Evolutionary conservation across 2,329 filamentous ascomycete genomes (phyloP), one percentile per base, ranked within the genome.

Genomic region (Exophiala oligosperma): DNA sequence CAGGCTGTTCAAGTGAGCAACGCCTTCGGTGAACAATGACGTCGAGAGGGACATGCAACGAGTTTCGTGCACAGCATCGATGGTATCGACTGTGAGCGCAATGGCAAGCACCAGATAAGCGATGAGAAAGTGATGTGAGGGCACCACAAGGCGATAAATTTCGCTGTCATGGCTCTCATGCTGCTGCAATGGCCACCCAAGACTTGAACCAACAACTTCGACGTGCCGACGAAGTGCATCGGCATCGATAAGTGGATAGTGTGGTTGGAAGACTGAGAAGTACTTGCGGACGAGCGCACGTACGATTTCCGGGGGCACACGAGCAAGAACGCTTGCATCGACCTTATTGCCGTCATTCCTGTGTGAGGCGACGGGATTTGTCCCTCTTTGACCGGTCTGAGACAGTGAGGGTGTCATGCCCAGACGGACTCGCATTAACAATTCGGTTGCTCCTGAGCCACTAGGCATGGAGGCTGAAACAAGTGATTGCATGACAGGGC

Each of bases 71-170:
- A 59, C 56, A 40, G 57, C 62, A 40, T 67, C 64, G n/a, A 65
- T 65, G 12, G 65, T 59, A 8, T 66, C 66, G 1, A 69, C 60
- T 0, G 66, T 69, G 6, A 67, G 60, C 1, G 67, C 62, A 24
- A 69, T 64, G n/a, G 68, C 67, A 14, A 70, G 61, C 2, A 70
- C 54, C 3, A 69, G 54, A 38, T 68, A 69, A 26, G 66, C 61
- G 4, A 67, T 59, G 3, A 68, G 56, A 44, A 66, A 67, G 40
- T 68, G 66, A 43, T 65, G 67, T 51, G 50, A 41, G 4, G 52
- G 55, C 17, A 28, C 44, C 7, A 57, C 52, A 11, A 69, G 60
- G 32, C 67, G 51, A 38, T 51, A 52, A 2, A 68, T 59, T 0
- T 57, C 63, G 17, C 17, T 17, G 17, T 17, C 17, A 17, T 17